Base-by-base conservation (phyloP, 2,329 filamentous ascomycete genomes). In the Onygena corvina region DNA sequence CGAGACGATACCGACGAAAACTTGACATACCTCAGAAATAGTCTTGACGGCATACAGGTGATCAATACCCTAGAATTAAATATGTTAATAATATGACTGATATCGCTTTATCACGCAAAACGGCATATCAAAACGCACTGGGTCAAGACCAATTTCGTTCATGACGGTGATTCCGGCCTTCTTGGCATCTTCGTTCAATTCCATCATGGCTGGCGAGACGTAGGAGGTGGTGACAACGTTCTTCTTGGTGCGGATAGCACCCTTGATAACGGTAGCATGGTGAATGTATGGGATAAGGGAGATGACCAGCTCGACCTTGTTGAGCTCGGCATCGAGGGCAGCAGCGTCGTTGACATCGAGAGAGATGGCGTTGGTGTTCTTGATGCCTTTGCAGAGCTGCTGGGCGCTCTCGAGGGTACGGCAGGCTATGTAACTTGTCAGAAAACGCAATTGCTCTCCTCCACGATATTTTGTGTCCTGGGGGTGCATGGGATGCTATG, bases 221-320 rank as follows among this genome's bases (percentile, higher is more conserved):
- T 96, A 96, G 57, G 81, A 87, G 25, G 90, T 95, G 52, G 90
- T 95, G 62, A 96, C 89, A 53, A 96, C 88, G 73, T 96, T 74
- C 77, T 90, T 94, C 84, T 94, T 95, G 61, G 83, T 78, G 61
- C 83, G 79, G 71, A 96, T 95, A 55, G 88, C 90, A 30, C 84
- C 81, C 77, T 94, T 90, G 79, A 95, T 93, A 61, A 95, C 88
- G 50, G 77, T 75, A 40, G 83, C 85, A 68, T 94, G 88, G 77
- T 80, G 86, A 53, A 81, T 93, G 73, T 95, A 96, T 46, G 90
- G 90, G 60, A 96, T 94, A 68, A 96, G 67, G 63, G 73, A 79
- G 66, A 89, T 84, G 64, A 84, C 81, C 8, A 94, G 71, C 64
- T 92, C 84, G 65, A 84, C 76, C 75, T 93, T 80, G 63, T 76